A percentile compares a stretch with the other conserved stretches of the same genome.
Conservation (phyloP, 257 asterid species). For the Linderniella brevidens region DNA sequence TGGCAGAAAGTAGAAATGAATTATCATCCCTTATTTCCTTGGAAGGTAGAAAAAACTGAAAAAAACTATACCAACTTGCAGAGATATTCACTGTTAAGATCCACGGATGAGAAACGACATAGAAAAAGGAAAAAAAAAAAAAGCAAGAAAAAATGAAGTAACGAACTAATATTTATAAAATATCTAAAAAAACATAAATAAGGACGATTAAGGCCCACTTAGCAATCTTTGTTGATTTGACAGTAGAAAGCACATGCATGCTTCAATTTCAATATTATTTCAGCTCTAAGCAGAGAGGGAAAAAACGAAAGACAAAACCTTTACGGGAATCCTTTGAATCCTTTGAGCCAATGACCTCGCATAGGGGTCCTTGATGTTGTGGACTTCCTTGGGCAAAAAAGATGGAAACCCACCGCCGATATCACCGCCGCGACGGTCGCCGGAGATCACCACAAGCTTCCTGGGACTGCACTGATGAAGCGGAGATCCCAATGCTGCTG, state of each 20-base stretch:
- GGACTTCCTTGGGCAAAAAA: conserved; percentile 54
- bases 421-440: conserved; percentile 11
- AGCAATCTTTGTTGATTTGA: neutral
- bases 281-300: no score
- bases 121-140: no score
- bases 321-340: conserved; percentile 58
- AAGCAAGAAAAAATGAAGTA: no score
- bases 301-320: conserved; percentile 17
- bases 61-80: no score
- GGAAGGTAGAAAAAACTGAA: no score
- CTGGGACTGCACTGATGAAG: conserved; percentile 11
- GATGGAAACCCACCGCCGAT: conserved; percentile 30
- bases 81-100: no score
- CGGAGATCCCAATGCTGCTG: conserved; percentile 19
- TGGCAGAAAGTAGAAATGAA: no score
- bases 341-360: conserved; percentile 55
- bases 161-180: no score
- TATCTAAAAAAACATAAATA: no score
- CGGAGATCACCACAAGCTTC: conserved; percentile 8
- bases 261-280: neutral
- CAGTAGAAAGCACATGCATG: neutral
- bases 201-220: no score
- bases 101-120: no score
- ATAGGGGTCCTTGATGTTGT: conserved; percentile 43
- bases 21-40: no score